These are phyloP conservation scores for Paspalum notatum DNA, from an alignment of 176 grass and related monocot species.

Conservation along the genomic window DNA sequence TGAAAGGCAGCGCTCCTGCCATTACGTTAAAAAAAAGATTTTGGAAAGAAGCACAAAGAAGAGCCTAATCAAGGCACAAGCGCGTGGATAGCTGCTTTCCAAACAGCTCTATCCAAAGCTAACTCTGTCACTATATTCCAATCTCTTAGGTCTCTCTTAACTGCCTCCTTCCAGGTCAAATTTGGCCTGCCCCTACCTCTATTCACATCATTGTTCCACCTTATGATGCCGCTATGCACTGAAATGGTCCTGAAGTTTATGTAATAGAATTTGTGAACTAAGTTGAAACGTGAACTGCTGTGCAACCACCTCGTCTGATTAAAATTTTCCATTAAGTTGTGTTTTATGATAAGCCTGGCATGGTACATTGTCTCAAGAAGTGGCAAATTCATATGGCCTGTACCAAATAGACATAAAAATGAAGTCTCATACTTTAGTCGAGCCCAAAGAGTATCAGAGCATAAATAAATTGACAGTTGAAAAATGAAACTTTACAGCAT, in stretches of 20 bases:
- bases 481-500: conserved; percentile 28
- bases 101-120: too few relatives aligned
- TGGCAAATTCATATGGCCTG: neutral
- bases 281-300: neutral
- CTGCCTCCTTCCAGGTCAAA: too few relatives aligned
- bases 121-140: too few relatives aligned
- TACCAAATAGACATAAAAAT: neutral
- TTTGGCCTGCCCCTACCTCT: too few relatives aligned
- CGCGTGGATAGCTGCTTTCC: too few relatives aligned
- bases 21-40: too few relatives aligned
- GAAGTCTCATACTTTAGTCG: neutral
- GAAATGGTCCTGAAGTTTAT: neutral
- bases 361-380: neutral
- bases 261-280: neutral
- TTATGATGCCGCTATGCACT: too few relatives aligned
- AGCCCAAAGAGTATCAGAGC: neutral
- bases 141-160: too few relatives aligned
- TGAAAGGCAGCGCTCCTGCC: too few relatives aligned
- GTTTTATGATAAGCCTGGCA: neutral
- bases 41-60: too few relatives aligned
- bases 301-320: neutral
- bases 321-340: neutral
- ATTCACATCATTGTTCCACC: too few relatives aligned
- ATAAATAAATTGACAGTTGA: neutral
- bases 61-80: too few relatives aligned